Base-by-base conservation (phyloP, 257 asterid genomes). In the Phtheirospermum japonicum region DNA sequence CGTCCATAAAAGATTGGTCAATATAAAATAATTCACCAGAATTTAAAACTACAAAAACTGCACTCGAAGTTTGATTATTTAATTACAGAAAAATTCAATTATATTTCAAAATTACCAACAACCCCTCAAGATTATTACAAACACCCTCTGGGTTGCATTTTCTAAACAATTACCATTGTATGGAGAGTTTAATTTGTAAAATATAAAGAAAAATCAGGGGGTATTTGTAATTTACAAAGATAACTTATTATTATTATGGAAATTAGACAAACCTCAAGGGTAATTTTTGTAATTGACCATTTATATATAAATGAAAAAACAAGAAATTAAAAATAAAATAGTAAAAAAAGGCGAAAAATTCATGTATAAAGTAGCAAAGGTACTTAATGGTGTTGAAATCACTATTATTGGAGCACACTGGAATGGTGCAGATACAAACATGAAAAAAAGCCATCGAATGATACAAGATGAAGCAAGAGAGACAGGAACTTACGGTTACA, bases 401-500 rank as follows among this genome's bases (percentile, higher is more conserved):
- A 1, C 1, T 1, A 23, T 23, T 23, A 23, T 23, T 23, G 28
- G 28, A 23, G 28, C 28, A 23, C 1, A 23, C 28, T 23, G 28
- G 64, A 26, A 43, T 43, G 23, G 40, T 23, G 32, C 28, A 4
- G 23, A 14, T 4, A 30, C 8, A 54, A 54, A 54, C 40, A 30
- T 2, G 23, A 39, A 49, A 0, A 1, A 23, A 32, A 8, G 59
- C 30, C 52, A 13, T 40, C 60, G 26, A 34, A 48, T 37, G 49
- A 42, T 42, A 45, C 43, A 16, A 61, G 28, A 57, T 20, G 34
- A 65, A 30, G 75, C 30, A 19, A 31, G 53, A 10, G 58, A 49
- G 55, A 33, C 46, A 36, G 37, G 66, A 77, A 74, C 96, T 84
- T 78, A 93, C 97, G n/a, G 99, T 93, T 33, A 93, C 95, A 75